phyloP scores from a whole-genome alignment of 1,284 basidiomycete genomes.

The Stygiomarasmius scandens region DNA sequence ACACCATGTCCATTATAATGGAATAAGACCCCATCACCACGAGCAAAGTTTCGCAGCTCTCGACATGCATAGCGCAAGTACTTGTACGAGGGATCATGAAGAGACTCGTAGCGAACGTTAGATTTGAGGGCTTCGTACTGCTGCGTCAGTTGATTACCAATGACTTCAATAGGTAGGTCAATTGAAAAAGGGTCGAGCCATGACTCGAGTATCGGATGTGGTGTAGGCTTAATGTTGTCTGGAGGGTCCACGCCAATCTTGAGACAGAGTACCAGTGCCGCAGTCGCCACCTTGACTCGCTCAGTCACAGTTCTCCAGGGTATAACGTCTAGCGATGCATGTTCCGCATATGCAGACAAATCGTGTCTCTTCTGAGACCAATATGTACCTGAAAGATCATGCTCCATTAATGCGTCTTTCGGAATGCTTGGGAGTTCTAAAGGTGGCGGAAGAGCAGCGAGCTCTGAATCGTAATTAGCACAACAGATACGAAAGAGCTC shows the following conservation, averaged over 20 bases:
- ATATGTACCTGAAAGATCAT: too few relatives aligned
- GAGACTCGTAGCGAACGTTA: conserved; percentile 88
- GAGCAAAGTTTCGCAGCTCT: conserved; percentile 83
- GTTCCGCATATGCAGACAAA: too few relatives aligned
- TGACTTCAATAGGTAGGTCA: conserved; percentile 84
- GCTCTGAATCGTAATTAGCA: too few relatives aligned
- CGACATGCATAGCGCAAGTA: conserved; percentile 92
- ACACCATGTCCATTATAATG: conserved; percentile 99
- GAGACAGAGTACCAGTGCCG: conserved; percentile 92
- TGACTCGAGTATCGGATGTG: conserved; percentile 93
- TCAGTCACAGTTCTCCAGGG: too few relatives aligned
- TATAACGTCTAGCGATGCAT: too few relatives aligned
- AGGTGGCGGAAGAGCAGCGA: too few relatives aligned
- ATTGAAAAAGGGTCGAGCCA: conserved; percentile 96
- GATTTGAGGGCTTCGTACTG: conserved; percentile 96
- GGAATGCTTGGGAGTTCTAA: too few relatives aligned
- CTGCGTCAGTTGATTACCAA: conserved; percentile 90
- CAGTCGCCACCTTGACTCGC: conserved; percentile 92
- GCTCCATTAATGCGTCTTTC: too few relatives aligned
- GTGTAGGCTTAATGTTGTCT: conserved; percentile 96
- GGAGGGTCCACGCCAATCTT: conserved; percentile 99
- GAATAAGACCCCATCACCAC: conserved; percentile 93
- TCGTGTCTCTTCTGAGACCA: too few relatives aligned
- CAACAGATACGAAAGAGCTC: too few relatives aligned
- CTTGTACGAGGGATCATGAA: conserved; percentile 94